phyloP scores from a whole-genome alignment of 768 basidiomycete species.

The Lentinula sp. region DNA sequence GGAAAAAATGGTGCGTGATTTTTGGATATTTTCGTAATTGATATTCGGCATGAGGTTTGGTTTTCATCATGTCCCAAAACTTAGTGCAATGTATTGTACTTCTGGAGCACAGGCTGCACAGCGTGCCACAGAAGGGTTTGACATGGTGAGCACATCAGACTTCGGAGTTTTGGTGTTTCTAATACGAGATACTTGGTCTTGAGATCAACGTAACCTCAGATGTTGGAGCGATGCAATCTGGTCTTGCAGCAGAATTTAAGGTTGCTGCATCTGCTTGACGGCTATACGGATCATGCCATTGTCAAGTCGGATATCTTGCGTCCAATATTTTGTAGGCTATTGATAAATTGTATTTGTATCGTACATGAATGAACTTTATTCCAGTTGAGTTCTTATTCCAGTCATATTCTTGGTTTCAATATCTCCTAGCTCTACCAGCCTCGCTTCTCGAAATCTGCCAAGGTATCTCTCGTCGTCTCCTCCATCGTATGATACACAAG shows the following conservation, averaged over 20 bases:
- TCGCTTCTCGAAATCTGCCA: conserved; percentile 23
- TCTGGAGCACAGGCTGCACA: conserved; percentile 35
- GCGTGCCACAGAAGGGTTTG: conserved; percentile 45
- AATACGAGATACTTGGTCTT: neutral
- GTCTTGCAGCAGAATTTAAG: neutral
- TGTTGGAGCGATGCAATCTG: conserved; percentile 24
- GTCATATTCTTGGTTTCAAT: too few species aligned
- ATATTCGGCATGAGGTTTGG: neutral
- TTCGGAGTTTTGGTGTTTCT: neutral
- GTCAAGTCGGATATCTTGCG: too few species aligned
- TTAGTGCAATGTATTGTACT: conserved; percentile 43
- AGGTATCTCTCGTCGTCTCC: conserved; percentile 23
- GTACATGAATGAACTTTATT: too few species aligned
- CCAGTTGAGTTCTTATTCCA: too few species aligned
- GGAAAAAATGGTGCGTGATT: conserved; percentile 56
- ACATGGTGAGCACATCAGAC: conserved; percentile 30
- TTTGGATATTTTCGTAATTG: neutral
- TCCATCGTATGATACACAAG: conserved; percentile 22
- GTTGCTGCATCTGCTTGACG: neutral
- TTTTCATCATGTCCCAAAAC: neutral
- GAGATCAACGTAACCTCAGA: conserved; percentile 36
- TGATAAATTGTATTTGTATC: too few species aligned
- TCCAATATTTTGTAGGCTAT: too few species aligned
- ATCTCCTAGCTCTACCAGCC: conserved; percentile 22
- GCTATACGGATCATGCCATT: neutral